These are phyloP conservation scores for Moricandia moricandioides DNA, from an alignment of 345 rosid genomes.

Conservation along the genomic window DNA sequence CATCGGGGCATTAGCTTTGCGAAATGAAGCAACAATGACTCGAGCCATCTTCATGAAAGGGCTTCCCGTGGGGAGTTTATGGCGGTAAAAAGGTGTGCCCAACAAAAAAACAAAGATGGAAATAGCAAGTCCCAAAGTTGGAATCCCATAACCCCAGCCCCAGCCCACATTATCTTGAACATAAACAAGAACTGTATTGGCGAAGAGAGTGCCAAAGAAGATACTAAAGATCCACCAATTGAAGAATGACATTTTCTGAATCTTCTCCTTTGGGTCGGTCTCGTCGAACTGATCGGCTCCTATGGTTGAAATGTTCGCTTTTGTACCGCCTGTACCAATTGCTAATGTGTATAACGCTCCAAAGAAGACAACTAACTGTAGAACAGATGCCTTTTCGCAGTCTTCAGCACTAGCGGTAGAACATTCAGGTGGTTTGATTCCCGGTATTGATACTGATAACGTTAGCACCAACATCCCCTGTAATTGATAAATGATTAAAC, in stretches of 20 bases:
- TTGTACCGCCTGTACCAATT: constrained; percentile 84
- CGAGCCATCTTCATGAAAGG: constrained; percentile 71
- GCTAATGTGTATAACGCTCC: constrained; percentile 79
- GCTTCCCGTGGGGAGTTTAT: constrained; percentile 64
- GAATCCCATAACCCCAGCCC: constrained; percentile 77
- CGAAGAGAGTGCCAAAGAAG: constrained; percentile 80
- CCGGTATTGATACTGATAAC: constrained; percentile 60
- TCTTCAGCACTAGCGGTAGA: constrained; percentile 21
- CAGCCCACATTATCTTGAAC: constrained; percentile 91
- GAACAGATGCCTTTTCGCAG: constrained; percentile 67
- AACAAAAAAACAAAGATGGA: constrained; percentile 58
- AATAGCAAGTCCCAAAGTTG: constrained; percentile 60
- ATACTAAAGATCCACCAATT: constrained; percentile 99
- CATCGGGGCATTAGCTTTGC: constrained; percentile 51
- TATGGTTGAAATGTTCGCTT: constrained; percentile 86
- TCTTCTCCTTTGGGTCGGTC: constrained; percentile 73
- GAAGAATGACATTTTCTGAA: constrained; percentile 80
- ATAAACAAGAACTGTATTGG: constrained; percentile 78
- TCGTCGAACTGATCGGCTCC: constrained; percentile 96
- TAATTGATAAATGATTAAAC: background rate
- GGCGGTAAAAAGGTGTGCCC: constrained; percentile 76
- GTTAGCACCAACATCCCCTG: constrained; percentile 84
- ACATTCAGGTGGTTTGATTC: constrained; percentile 68
- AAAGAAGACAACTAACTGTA: constrained; percentile 61
- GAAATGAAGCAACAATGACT: constrained; percentile 67